Base-by-base conservation (phyloP, 495 filamentous ascomycete species). In the Talaromyces nanjingensis region DNA sequence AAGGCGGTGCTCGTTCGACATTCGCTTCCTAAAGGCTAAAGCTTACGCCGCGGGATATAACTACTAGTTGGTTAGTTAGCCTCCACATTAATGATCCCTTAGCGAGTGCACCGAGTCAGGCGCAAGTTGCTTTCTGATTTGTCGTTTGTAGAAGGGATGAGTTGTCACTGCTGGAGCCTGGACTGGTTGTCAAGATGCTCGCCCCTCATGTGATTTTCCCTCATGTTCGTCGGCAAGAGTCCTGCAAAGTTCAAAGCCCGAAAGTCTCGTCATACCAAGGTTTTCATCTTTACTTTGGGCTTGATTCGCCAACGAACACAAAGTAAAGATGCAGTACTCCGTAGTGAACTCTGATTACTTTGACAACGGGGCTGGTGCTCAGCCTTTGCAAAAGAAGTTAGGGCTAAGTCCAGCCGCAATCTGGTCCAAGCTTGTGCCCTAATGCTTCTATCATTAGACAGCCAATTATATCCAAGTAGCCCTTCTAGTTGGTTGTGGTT, bases 371-470 rank as follows among this genome's bases (percentile, higher is more conserved):
- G 45, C 45, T 20, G 45, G 16, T 49, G 45, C 45, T 49, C 45
- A 49, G 45, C 45, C 45, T 49, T 49, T 49, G 45, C n/a, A 14
- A n/a, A 20, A 49, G 14, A 11, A 49, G n/a, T 49, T 49, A 49
- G 45, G 45, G 45, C 45, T 49, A 49, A 49, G 45, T 49, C 45
- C 45, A 49, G 45, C 45, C 45, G n/a, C n/a, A 20, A 20, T 22
- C n/a, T 49, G 45, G 45, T 49, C 45, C 16, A 49, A 49, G 45
- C 45, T 18, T 49, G 18, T 49, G 18, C 45, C 45, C 45, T 49
- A 49, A 49, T 49, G 18, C 45, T 49, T 49, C 45, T 49, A 49
- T 49, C 45, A 49, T 49, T 49, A 49, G 45, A 49, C 45, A 49
- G 45, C 45, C 45, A 49, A 49, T 49, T 20, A 49, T 49, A 49